Evolutionary conservation across 257 asterid genomes (phyloP).

Genomic region (Rubia yunnanensis): DNA sequence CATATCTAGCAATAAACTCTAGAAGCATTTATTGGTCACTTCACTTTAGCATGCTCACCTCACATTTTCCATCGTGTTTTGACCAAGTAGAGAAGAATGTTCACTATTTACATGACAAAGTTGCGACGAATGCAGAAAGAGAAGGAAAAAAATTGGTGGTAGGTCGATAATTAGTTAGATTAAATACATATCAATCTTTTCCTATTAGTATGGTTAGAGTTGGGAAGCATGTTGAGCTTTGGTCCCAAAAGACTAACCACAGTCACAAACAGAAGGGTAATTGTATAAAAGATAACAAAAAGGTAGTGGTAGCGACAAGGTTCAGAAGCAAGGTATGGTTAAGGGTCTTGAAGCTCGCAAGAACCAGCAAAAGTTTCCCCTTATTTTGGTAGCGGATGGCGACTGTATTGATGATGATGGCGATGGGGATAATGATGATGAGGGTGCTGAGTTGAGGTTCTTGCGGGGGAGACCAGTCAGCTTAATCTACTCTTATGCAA

Average conservation of each 20-base stretch:
- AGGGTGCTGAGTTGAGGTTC: slow-evolving; percentile 28
- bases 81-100: no score
- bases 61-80: no score
- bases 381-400: slow-evolving; percentile 26
- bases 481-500: slow-evolving; percentile 29
- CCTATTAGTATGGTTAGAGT: slow-evolving; percentile 39
- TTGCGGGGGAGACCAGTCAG: slow-evolving; percentile 27
- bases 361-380: slow-evolving; percentile 31
- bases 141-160: no score
- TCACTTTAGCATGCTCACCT: no score
- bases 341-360: slow-evolving; percentile 37
- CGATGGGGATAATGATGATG: slow-evolving; percentile 10
- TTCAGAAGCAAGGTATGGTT: slow-evolving; percentile 22
- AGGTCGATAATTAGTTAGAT: no score
- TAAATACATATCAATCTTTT: no score
- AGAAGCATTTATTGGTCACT: no score
- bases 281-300: slow-evolving; percentile 22
- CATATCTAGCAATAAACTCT: no score
- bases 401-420: slow-evolving; percentile 19
- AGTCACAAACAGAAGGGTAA: slow-evolving; percentile 28
- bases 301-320: slow-evolving; percentile 12
- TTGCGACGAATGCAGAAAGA: no score
- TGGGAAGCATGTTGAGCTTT: slow-evolving; percentile 69
- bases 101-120: no score
- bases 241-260: slow-evolving; percentile 38